Evolutionary conservation across 2,329 filamentous ascomycete species (phyloP).

Genomic region (Exophiala xenobiotica): DNA sequence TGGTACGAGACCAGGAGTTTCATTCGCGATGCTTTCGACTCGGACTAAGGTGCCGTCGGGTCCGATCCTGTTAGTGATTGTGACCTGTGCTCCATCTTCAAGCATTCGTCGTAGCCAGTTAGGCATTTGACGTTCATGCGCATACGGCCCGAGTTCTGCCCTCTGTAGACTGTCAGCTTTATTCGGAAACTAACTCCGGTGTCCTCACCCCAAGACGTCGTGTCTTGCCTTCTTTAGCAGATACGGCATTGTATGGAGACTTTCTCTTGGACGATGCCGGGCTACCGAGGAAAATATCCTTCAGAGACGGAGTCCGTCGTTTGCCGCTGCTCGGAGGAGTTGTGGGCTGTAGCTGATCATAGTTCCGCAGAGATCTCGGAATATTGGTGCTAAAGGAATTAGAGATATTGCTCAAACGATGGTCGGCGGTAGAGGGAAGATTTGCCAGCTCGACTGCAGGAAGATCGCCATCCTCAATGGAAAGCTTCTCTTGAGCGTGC

Average conservation of each 20-base stretch:
- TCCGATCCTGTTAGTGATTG: conserved; percentile 52
- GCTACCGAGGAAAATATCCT: conserved; percentile 28
- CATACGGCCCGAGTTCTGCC: conserved; percentile 68
- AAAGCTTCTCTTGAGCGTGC: conserved; percentile 52
- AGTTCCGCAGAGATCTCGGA: conserved; percentile 30
- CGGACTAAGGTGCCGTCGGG: conserved; percentile 45
- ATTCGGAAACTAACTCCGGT: background rate
- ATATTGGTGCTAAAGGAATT: conserved; percentile 27
- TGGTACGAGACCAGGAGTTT: conserved; percentile 56
- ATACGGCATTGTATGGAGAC: conserved; percentile 17
- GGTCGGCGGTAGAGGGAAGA: conserved; percentile 9
- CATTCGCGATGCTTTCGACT: conserved; percentile 48
- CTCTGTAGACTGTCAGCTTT: conserved; percentile 34
- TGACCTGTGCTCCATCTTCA: conserved; percentile 57
- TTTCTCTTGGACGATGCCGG: conserved; percentile 19
- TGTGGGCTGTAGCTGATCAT: conserved; percentile 26
- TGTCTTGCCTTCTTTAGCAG: conserved; percentile 36
- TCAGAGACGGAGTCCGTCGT: conserved; percentile 25
- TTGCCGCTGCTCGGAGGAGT: conserved; percentile 20
- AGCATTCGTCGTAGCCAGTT: conserved; percentile 64
- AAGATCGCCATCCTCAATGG: conserved; percentile 42
- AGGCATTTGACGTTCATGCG: conserved; percentile 73
- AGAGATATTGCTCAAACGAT: conserved; percentile 18
- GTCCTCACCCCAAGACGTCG: conserved; percentile 25
- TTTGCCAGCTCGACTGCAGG: conserved; percentile 31